These are phyloP conservation scores for Candida insectorum DNA, from an alignment of 805 yeast species.

Conservation along the genomic window DNA sequence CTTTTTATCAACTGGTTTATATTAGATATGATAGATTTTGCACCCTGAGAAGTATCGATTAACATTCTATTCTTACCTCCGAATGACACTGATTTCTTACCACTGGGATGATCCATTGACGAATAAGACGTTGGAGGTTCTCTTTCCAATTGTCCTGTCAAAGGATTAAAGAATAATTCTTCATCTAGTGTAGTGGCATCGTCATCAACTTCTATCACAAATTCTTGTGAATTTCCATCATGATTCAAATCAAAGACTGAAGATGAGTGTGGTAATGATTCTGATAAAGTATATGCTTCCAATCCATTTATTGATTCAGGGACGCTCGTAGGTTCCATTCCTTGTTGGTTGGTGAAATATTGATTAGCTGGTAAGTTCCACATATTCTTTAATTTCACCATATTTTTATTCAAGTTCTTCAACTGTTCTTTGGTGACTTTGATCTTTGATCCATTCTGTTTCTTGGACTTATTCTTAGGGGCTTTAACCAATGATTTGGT, in stretches of 20 bases:
- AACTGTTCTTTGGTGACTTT: conserved; percentile 11
- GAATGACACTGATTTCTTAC: not conserved
- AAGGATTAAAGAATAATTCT: conserved; percentile 30
- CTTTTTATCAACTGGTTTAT: conserved; percentile 30
- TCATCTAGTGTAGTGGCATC: conserved; percentile 17
- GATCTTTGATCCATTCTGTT: conserved; percentile 5
- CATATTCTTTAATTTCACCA: conserved; percentile 19
- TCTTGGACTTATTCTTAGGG: conserved; percentile 3
- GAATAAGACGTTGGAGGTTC: conserved; percentile 20
- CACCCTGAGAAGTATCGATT: conserved; percentile 14
- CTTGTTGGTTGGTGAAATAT: conserved; percentile 10
- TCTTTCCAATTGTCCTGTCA: conserved; percentile 29
- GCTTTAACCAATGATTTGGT: conserved; percentile 2
- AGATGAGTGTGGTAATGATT: conserved; percentile 14
- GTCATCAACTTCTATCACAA: conserved; percentile 25
- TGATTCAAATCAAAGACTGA: conserved; percentile 5
- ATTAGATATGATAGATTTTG: conserved; percentile 26
- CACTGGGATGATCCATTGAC: conserved; percentile 10
- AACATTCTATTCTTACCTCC: conserved; percentile 1
- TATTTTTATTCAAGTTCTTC: conserved; percentile 13
- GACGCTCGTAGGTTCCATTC: not conserved
- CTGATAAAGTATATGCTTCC: conserved; percentile 9
- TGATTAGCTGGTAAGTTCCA: conserved; percentile 31
- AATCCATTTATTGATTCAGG: not conserved
- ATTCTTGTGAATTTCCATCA: conserved; percentile 19